Evolutionary conservation across 2,329 filamentous ascomycete species (phyloP), one percentile per base, ranked within the genome.

Genomic region (Calonectria hongkongensis): DNA sequence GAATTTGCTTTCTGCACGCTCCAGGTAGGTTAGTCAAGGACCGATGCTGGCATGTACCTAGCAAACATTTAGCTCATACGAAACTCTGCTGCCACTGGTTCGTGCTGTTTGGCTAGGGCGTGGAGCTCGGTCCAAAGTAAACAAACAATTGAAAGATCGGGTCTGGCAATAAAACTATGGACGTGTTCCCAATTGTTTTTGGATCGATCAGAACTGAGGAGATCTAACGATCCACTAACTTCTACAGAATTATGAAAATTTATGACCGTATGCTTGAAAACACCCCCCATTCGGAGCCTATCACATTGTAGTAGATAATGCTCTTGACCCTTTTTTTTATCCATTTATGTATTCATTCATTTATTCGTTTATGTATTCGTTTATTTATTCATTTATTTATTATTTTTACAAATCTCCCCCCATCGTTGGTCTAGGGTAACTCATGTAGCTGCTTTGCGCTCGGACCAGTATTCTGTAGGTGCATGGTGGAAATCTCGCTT

Each of bases 401-500:
- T 33, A 36, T 9, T 36, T 36, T 36, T 36, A 36, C 12, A 36
- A 9, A 10, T 51, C 16, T 15, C 27, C 4, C 16, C 25, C 13
- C 4, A n/a, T 41, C 5, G 6, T 1, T 15, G 4, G 18, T 58
- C 21, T 41, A 65, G 50, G 66, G 64, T 71, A 72, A 48, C 0
- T 16, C 33, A 16, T 15, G 6, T 18, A 2, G 39, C 21, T 18
- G 16, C 21, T 10, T 41, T 10, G 15, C n/a, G 66, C 56, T 25
- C n/a, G 21, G 66, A 36, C 45, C 48, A 68, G 69, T 58, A 54
- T 51, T 51, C 62, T 62, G 64, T 43, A 41, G 58, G 39, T 71
- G 69, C 67, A 75, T 72, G 33, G 72, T 18, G 45, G 71, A 69
- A 78, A 73, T 76, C 62, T 76, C 74, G 76, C 73, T 75, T 78